Evolutionary conservation across 495 filamentous ascomycete genomes (phyloP).

Genomic region (Terfezia claveryi): DNA sequence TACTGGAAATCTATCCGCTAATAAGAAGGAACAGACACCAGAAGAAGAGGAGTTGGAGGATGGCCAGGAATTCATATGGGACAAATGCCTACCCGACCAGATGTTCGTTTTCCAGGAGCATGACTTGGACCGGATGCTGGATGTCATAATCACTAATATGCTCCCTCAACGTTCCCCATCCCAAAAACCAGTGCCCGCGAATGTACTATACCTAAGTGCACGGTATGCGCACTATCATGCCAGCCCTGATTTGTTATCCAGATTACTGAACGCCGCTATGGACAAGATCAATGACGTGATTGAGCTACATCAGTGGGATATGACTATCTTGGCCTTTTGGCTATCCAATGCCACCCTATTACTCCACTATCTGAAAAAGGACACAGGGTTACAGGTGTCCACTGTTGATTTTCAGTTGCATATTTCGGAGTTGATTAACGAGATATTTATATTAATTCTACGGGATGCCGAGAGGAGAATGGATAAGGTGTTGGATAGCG

Average conservation of each 20-base stretch:
- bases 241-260: conserved; percentile 59
- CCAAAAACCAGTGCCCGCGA: conserved; percentile 93
- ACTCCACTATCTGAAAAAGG: conserved; percentile 92
- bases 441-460: conserved; percentile 98
- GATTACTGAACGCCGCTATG: conserved; percentile 65
- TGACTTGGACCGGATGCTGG: conserved; percentile 70
- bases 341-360: conserved; percentile 91
- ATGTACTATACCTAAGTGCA: conserved; percentile 86
- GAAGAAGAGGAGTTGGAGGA: conserved; percentile 68
- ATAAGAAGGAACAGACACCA: conserved; percentile 31
- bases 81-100: conserved; percentile 82
- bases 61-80: conserved; percentile 92
- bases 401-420: conserved; percentile 83
- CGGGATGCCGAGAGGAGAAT: conserved; percentile 91
- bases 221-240: conserved; percentile 95
- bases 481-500: conserved; percentile 79
- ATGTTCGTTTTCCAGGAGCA: conserved; percentile 99
- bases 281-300: conserved; percentile 94
- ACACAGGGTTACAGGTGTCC: conserved; percentile 54
- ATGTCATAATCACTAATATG: conserved; percentile 97
- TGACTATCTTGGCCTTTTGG: conserved; percentile 98
- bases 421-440: conserved; percentile 84
- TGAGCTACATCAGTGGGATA: conserved; percentile 90
- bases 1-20: conserved; percentile 8
- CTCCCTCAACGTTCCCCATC: conserved; percentile 82